phyloP scores from a whole-genome alignment of 139 green algal genomes.

The Coccomyxa sp. region DNA sequence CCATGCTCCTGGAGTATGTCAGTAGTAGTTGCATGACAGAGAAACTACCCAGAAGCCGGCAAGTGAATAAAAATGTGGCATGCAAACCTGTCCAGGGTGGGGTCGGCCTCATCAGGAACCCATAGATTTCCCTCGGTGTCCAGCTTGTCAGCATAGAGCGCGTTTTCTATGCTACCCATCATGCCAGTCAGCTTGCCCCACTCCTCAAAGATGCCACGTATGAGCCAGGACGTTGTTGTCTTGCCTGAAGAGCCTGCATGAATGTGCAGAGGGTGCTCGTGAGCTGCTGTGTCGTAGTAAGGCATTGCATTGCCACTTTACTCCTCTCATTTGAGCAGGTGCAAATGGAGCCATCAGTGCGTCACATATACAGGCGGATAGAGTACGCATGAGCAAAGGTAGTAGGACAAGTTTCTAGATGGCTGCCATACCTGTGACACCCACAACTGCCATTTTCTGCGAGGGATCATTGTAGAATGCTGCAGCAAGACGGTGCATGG shows the following conservation, averaged over 20 bases:
- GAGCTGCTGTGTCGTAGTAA: background rate
- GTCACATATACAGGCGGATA: no score
- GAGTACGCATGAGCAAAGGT: conserved; percentile 25
- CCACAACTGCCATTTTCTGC: conserved; percentile 17
- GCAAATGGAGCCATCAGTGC: no score
- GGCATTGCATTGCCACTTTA: no score
- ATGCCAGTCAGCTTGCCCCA: conserved; percentile 30
- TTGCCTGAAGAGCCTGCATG: conserved; percentile 84
- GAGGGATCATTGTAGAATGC: conserved; percentile 57
- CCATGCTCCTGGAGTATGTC: no score
- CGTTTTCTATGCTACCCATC: conserved; percentile 69
- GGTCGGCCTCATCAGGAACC: conserved; percentile 54
- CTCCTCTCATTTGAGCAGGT: no score
- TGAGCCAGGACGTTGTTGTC: conserved; percentile 89
- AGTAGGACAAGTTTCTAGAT: conserved; percentile 1
- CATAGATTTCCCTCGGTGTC: conserved; percentile 70
- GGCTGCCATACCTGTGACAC: conserved; percentile 9
- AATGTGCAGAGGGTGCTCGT: conserved; percentile 38
- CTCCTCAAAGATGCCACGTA: conserved; percentile 84
- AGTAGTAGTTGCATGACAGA: no score
- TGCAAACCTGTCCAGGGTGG: conserved; percentile 35
- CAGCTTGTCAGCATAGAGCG: conserved; percentile 57
- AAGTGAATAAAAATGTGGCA: no score
- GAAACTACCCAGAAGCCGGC: no score
- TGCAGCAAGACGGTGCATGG: conserved; percentile 37